A percentile compares a stretch with the other conserved stretches of the same genome.
Conservation (phyloP, 768 basidiomycete genomes). For the Pisolithus tinctorius region DNA sequence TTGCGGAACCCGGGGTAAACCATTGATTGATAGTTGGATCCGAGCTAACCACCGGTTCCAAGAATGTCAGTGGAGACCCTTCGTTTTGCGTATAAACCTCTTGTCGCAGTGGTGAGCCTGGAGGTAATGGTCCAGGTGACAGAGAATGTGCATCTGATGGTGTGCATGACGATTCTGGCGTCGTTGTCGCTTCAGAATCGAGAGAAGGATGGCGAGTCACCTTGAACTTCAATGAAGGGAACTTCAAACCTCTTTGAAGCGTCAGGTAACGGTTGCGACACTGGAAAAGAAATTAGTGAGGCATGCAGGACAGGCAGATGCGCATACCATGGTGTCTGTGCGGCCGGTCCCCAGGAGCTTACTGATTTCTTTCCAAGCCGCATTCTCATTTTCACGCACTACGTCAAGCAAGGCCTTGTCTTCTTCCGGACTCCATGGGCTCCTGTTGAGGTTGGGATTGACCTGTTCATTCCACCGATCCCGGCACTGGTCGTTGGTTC, state of each 20-base stretch:
- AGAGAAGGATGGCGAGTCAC: constrained; percentile 1
- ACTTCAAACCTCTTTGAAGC: constrained; percentile 14
- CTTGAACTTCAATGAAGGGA: background rate
- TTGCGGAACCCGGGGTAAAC: background rate
- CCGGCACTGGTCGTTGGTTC: constrained; percentile 72
- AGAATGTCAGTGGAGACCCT: constrained; percentile 16
- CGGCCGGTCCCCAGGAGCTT: constrained; percentile 42
- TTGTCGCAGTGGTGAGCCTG: background rate
- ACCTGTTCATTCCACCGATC: constrained; percentile 58
- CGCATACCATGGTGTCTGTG: constrained; percentile 41
- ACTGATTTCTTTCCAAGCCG: constrained; percentile 58
- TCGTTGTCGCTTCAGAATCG: background rate
- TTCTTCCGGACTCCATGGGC: constrained; percentile 51
- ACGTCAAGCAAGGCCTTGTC: constrained; percentile 42
- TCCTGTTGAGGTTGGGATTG: constrained; percentile 33
- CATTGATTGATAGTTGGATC: constrained; percentile 7
- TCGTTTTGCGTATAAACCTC: constrained; percentile 3
- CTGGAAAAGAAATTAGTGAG: constrained; percentile 5
- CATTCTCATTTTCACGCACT: constrained; percentile 38
- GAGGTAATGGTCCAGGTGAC: background rate
- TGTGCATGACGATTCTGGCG: constrained; percentile 1
- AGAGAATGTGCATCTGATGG: constrained; percentile 1
- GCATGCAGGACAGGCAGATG: background rate
- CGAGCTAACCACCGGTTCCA: constrained; percentile 23
- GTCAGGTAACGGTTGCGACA: constrained; percentile 22